Percentiles rank a stretch among this genome's conserved stretches.
phyloP scores from a whole-genome alignment of 352 stramenopile species.

The Phytophthora pseudosyringae region DNA sequence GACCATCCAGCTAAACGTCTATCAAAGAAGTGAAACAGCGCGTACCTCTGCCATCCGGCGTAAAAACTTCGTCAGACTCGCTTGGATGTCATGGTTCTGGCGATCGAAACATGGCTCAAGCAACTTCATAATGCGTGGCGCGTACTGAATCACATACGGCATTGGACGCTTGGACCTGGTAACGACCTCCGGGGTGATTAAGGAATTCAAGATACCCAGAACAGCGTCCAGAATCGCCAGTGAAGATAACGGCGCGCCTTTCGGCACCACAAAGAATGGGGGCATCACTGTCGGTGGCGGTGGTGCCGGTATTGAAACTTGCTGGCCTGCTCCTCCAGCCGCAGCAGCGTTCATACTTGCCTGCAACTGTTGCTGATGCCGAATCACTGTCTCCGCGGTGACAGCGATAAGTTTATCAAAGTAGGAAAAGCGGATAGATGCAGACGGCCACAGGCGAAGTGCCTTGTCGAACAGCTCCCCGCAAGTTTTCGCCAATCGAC shows the following conservation, averaged over 20 bases:
- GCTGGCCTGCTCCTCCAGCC: conserved; percentile 26
- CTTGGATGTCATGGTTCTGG: conserved; percentile 81
- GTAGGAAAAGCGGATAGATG: conserved; percentile 89
- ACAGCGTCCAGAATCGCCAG: conserved; percentile 88
- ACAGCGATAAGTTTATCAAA: conserved; percentile 93
- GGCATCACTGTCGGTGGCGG: conserved; percentile 66
- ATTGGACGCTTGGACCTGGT: conserved; percentile 71
- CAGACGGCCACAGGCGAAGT: conserved; percentile 84
- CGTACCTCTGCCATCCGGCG: conserved; percentile 75
- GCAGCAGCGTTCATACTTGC: conserved; percentile 39
- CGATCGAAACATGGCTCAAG: conserved; percentile 90
- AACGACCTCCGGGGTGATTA: conserved; percentile 81
- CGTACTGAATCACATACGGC: conserved; percentile 89
- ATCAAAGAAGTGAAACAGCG: not conserved
- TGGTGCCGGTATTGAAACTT: conserved; percentile 35
- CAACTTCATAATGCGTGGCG: conserved; percentile 89
- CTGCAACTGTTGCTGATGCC: conserved; percentile 70
- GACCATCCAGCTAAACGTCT: not conserved
- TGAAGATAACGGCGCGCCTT: conserved; percentile 83
- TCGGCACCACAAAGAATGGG: conserved; percentile 81
- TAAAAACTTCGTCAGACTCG: conserved; percentile 72
- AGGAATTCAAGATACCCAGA: conserved; percentile 87
- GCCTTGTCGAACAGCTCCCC: conserved; percentile 90
- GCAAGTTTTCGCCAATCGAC: conserved; percentile 87
- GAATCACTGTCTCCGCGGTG: conserved; percentile 84